Evolutionary conservation across 805 yeast species (phyloP), one percentile per base, ranked within the genome.

Genomic region (Myxozyma vanderwaltii): DNA sequence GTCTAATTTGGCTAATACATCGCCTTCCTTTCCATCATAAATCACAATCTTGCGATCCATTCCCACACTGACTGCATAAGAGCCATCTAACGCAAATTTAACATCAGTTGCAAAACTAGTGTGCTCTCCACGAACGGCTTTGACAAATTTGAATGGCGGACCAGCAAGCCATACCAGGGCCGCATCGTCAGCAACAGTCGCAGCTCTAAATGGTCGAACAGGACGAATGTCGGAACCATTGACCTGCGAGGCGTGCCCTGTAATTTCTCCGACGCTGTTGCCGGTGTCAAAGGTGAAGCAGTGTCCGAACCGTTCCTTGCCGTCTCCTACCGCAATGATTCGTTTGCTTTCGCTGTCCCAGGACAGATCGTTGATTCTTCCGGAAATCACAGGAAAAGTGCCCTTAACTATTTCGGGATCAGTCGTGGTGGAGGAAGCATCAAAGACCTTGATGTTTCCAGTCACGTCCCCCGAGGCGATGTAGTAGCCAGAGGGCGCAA

Each of bases 281-380:
- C 99, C 99, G 0, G 96, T 82, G 70, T 94, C 99, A 82, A 87
- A 88, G 6, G 96, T 84, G 72, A 92, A 89, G 64, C 95, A 91
- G 67, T 88, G 96, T 5, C 98, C 99, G 70, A 83, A 91, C 61
- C 88, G 81, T 67, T 91, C 97, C 66, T 86, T 86, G 51, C 98
- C 99, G 67, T 88, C 86, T 56, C 99, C 99, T 10, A 91, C 98
- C 1, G 96, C 96, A 70, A 94, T 89, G 53, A 94, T 76, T 66
- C 99, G 81, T 61, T 84, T 78, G 48, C 85, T 83, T 69, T 92
- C 99, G 27, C 86, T 86, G 72, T 94, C 98, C 98, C 98, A 92
- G 0, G 89, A 86, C 61, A 92, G 76, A 61, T 89, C 91, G 66
- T 82, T 86, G 69, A 94, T 84, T 6, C 88, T 82, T 3, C 97